A percentile compares a stretch with the other conserved stretches of the same genome.
These are phyloP conservation scores for Cyberlindnera misumaiensis DNA, from an alignment of 805 yeast genomes.

Conservation along the genomic window DNA sequence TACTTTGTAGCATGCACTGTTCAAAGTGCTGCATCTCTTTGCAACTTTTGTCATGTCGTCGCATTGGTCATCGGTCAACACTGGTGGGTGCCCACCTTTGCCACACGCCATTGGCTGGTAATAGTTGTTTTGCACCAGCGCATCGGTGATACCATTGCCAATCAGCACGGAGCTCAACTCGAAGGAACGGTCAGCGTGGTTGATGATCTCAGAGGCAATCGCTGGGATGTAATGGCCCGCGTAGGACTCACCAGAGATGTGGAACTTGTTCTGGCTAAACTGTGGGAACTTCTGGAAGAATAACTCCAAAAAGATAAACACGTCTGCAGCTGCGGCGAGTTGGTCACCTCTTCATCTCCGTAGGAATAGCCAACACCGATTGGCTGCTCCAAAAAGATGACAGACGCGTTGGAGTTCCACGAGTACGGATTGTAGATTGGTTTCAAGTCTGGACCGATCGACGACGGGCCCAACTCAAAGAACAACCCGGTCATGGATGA, in stretches of 20 bases:
- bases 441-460: constrained; percentile 54
- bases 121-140: constrained; percentile 67
- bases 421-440: constrained; percentile 78
- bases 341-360: constrained; percentile 54
- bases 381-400: constrained; percentile 91
- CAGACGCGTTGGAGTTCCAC: constrained; percentile 89
- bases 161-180: constrained; percentile 74
- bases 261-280: constrained; percentile 51
- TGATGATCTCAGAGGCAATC: constrained; percentile 48
- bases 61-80: constrained; percentile 65
- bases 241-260: constrained; percentile 79
- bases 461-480: constrained; percentile 88
- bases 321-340: constrained; percentile 88
- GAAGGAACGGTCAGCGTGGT: constrained; percentile 43
- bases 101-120: constrained; percentile 96
- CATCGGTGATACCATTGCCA: constrained; percentile 91
- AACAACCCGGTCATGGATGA: constrained; percentile 85
- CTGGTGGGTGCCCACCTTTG: constrained; percentile 73
- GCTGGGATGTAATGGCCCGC: constrained; percentile 81
- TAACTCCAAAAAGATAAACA: constrained; percentile 72
- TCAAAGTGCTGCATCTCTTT: constrained; percentile 58
- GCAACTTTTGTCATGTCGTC: constrained; percentile 51
- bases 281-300: constrained; percentile 83
- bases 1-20: constrained; percentile 57
- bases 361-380: constrained; percentile 88